A percentile compares a stretch with the other conserved stretches of the same genome.
These are phyloP conservation scores for Hydnomerulius pinastri DNA, from an alignment of 768 basidiomycete genomes.

Conservation along the genomic window DNA sequence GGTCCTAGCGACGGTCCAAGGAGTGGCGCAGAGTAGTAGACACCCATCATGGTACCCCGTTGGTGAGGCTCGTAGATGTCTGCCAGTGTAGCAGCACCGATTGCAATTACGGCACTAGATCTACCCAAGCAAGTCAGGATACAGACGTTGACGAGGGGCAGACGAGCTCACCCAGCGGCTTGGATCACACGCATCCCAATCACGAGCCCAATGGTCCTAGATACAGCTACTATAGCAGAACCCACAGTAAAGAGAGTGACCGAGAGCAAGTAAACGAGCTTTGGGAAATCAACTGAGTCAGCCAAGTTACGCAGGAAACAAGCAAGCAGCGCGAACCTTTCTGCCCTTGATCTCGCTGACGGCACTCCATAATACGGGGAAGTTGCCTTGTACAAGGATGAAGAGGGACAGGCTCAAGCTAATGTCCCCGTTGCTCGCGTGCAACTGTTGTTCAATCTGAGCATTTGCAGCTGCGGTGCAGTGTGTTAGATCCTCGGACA, in stretches of 20 bases:
- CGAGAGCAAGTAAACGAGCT: conserved; percentile 60
- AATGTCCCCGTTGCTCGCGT: conserved; percentile 61
- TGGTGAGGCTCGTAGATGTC: conserved; percentile 78
- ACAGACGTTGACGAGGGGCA: not conserved
- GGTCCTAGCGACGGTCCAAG: conserved; percentile 72
- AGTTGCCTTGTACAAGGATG: conserved; percentile 67
- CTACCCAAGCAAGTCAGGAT: conserved; percentile 31
- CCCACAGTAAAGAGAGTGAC: conserved; percentile 54
- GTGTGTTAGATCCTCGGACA: not conserved
- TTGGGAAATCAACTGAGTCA: not conserved
- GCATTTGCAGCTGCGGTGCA: conserved; percentile 58
- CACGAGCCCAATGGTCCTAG: conserved; percentile 54
- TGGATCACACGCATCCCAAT: conserved; percentile 72
- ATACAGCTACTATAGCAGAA: conserved; percentile 58
- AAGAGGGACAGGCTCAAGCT: conserved; percentile 71
- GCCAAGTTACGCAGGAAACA: not conserved
- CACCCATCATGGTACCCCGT: conserved; percentile 77
- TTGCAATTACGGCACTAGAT: conserved; percentile 66
- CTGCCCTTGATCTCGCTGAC: conserved; percentile 64
- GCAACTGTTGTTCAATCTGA: conserved; percentile 61
- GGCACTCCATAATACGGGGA: conserved; percentile 37
- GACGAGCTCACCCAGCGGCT: conserved; percentile 53
- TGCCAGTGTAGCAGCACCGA: conserved; percentile 78
- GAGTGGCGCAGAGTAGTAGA: conserved; percentile 80
- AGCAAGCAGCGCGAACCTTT: conserved; percentile 44